These are phyloP conservation scores for Naganishia randhawae DNA, from an alignment of 768 basidiomycete species.

Conservation along the genomic window DNA sequence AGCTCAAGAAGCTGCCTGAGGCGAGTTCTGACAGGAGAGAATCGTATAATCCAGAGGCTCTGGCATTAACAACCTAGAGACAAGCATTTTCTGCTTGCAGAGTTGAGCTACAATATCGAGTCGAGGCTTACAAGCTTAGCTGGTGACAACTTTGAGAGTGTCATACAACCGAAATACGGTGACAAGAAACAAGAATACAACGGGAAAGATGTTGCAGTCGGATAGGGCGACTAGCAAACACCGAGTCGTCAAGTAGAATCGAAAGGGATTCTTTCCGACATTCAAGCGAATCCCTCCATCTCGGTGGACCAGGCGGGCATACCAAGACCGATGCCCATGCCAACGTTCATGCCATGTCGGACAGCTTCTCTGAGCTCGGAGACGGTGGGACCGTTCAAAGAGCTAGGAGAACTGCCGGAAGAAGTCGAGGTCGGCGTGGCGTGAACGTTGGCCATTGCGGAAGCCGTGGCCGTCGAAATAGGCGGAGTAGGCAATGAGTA, in stretches of 20 bases:
- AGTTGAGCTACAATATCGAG: slow-evolving; percentile 18
- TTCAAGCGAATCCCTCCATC: slow-evolving; percentile 13
- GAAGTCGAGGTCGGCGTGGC: slow-evolving; percentile 11
- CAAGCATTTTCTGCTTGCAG: slow-evolving; percentile 8
- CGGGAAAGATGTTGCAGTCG: neutral
- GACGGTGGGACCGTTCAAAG: slow-evolving; percentile 28
- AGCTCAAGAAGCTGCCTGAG: too few species aligned
- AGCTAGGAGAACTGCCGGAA: neutral
- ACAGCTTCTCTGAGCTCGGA: slow-evolving; percentile 36
- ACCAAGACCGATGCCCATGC: slow-evolving; percentile 18
- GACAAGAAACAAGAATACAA: neutral
- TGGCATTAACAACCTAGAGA: slow-evolving; percentile 1
- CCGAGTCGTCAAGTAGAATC: neutral
- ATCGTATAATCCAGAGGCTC: neutral
- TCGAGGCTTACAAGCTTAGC: slow-evolving; percentile 15
- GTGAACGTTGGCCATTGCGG: slow-evolving; percentile 14
- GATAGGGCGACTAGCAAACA: neutral
- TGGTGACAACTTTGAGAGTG: slow-evolving; percentile 8
- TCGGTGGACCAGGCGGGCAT: slow-evolving; percentile 14
- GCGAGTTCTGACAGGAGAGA: neutral
- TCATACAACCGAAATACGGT: slow-evolving; percentile 18
- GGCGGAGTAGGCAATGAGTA: slow-evolving; percentile 16
- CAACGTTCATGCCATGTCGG: slow-evolving; percentile 33
- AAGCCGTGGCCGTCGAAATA: neutral
- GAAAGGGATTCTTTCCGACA: neutral